Percentiles rank a stretch among this genome's conserved stretches.
Evolutionary conservation across 345 rosid genomes (phyloP).

Genomic region (Erysimum cheiranthoides): DNA sequence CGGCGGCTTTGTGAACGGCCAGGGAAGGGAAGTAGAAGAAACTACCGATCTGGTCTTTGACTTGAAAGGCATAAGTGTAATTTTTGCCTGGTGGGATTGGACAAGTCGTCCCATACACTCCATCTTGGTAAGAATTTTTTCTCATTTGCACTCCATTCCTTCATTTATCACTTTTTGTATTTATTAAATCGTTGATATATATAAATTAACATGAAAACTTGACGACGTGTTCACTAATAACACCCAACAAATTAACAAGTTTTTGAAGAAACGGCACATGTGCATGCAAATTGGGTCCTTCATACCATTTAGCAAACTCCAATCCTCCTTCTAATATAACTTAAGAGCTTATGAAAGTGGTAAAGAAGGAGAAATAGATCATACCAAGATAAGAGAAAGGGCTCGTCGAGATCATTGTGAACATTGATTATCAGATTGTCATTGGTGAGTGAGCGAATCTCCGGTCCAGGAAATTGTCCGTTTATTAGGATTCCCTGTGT

Average conservation of each 20-base stretch:
- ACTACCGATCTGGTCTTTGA: conserved; percentile 93
- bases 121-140: conserved; percentile 83
- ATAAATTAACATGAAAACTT: conserved; percentile 22
- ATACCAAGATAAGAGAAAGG: conserved; percentile 86
- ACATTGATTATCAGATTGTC: conserved; percentile 88
- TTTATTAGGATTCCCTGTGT: conserved; percentile 87
- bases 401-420: conserved; percentile 71
- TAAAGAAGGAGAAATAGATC: neutral
- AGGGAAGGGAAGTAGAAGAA: conserved; percentile 90
- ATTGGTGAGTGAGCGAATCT: conserved; percentile 70
- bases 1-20: conserved; percentile 88
- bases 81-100: conserved; percentile 93
- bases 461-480: conserved; percentile 94
- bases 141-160: conserved; percentile 94
- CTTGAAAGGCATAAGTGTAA: conserved; percentile 80
- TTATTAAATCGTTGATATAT: neutral
- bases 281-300: conserved; percentile 20
- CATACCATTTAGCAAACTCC: conserved; percentile 1
- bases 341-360: neutral
- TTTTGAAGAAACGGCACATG: conserved; percentile 24
- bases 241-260: conserved; percentile 5
- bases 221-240: conserved; percentile 24
- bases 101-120: conserved; percentile 89
- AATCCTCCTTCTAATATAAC: neutral
- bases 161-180: neutral